These are phyloP conservation scores for Massariosphaeria phaeospora DNA, from an alignment of 495 filamentous ascomycete genomes.

Conservation along the genomic window DNA sequence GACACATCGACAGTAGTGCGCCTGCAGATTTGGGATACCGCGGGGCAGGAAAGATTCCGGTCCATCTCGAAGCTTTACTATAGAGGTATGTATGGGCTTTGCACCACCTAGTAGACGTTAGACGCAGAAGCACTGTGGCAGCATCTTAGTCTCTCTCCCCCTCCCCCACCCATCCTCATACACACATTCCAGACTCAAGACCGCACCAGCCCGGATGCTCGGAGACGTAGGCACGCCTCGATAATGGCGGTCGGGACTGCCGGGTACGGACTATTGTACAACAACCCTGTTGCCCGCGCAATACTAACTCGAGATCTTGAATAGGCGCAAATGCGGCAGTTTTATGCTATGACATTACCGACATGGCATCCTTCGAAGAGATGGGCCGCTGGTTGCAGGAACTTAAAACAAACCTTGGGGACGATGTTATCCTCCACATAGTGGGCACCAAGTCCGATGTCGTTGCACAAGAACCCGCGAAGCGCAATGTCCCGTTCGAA, in stretches of 20 bases:
- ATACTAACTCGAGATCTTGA: not conserved
- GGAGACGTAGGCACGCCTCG: too few species aligned
- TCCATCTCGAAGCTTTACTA: constrained; percentile 93
- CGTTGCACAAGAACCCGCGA: constrained; percentile 70
- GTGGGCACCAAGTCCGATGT: constrained; percentile 94
- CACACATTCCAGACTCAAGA: too few species aligned
- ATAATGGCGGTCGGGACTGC: too few species aligned
- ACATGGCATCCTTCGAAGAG: constrained; percentile 77
- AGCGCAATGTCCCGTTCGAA: constrained; percentile 84
- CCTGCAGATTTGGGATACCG: constrained; percentile 90
- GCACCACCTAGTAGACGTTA: too few species aligned
- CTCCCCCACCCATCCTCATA: too few species aligned
- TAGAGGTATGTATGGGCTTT: constrained; percentile 32
- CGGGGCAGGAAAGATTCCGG: constrained; percentile 92
- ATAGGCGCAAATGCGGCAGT: constrained; percentile 84
- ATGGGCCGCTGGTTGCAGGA: constrained; percentile 91
- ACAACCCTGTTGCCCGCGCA: not conserved
- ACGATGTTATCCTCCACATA: constrained; percentile 86
- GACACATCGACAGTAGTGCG: constrained; percentile 74
- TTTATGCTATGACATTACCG: constrained; percentile 91
- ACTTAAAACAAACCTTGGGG: constrained; percentile 60
- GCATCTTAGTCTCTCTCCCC: too few species aligned
- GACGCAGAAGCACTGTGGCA: too few species aligned
- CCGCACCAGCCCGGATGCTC: too few species aligned
- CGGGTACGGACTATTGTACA: too few species aligned